Evolutionary conservation across 169 alveolate species (phyloP).

Genomic region (Eimeria necatrix): DNA sequence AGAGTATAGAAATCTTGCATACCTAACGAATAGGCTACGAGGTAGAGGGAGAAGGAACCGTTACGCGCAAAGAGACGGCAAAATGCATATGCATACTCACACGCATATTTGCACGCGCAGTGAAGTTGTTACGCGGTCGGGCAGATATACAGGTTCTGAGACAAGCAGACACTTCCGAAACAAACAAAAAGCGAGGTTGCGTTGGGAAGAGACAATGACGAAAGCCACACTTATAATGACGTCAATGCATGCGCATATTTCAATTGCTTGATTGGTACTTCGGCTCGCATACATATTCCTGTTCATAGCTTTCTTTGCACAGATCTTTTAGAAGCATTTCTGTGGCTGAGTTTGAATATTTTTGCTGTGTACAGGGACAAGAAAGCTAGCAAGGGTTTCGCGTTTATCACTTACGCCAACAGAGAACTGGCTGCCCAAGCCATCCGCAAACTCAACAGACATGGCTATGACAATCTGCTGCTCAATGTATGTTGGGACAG

Average conservation of each 20-base stretch:
- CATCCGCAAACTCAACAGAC: conserved; percentile 91
- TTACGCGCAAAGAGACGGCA: neutral
- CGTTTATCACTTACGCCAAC: conserved; percentile 92
- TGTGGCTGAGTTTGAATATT: neutral
- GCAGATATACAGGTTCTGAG: too few species aligned
- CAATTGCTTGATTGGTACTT: too few species aligned
- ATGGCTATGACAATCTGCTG: conserved; percentile 92
- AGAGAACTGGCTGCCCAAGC: conserved; percentile 94
- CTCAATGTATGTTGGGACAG: conserved; percentile 87
- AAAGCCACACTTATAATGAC: too few species aligned
- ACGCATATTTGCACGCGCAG: too few species aligned
- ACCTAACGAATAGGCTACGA: neutral
- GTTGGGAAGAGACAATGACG: too few species aligned
- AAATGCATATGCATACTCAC: too few species aligned
- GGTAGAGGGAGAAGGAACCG: neutral
- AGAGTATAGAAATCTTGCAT: neutral
- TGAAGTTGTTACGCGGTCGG: too few species aligned
- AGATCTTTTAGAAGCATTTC: neutral
- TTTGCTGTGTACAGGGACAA: conserved; percentile 87
- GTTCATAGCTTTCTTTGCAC: neutral
- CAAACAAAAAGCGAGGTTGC: too few species aligned
- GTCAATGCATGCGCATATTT: too few species aligned
- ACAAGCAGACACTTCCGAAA: too few species aligned
- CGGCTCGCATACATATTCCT: neutral
- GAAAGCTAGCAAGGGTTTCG: conserved; percentile 93